These are phyloP conservation scores for Citeromyces matritensis DNA, from an alignment of 805 yeast genomes.

Conservation along the genomic window DNA sequence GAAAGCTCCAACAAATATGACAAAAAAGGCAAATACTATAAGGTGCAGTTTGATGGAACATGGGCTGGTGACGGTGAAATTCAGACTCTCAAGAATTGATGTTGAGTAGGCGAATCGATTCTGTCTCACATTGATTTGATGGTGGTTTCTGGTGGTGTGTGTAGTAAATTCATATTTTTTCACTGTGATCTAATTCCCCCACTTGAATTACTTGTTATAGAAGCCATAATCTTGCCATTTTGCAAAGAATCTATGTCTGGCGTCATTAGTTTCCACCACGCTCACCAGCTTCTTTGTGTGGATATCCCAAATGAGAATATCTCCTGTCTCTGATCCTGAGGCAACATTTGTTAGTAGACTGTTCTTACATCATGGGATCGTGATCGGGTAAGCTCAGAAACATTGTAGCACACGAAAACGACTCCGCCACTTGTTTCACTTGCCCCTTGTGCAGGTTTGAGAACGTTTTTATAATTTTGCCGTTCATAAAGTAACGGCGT, in stretches of 20 bases:
- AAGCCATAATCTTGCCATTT: slow-evolving; percentile 19
- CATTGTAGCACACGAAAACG: slow-evolving; percentile 33
- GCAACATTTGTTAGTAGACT: slow-evolving; percentile 16
- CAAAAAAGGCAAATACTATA: too few species aligned
- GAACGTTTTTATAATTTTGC: slow-evolving; percentile 61
- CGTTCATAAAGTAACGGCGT: slow-evolving; percentile 70
- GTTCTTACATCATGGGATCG: slow-evolving; percentile 9
- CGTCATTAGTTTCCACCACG: background rate
- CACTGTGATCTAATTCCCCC: slow-evolving; percentile 3
- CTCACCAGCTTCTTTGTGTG: slow-evolving; percentile 36
- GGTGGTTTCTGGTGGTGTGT: background rate
- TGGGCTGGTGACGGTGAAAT: too few species aligned
- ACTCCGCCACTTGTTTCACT: slow-evolving; percentile 24
- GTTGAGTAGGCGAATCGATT: too few species aligned
- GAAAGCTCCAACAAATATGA: too few species aligned
- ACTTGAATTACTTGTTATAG: slow-evolving; percentile 12
- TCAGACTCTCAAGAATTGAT: too few species aligned
- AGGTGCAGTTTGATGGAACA: too few species aligned
- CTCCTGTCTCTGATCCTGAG: slow-evolving; percentile 47
- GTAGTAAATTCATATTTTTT: background rate
- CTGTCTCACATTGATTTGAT: background rate
- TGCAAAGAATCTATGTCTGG: slow-evolving; percentile 20
- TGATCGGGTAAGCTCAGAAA: slow-evolving; percentile 24
- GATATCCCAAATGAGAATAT: slow-evolving; percentile 50
- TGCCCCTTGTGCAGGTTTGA: slow-evolving; percentile 2